Evolutionary conservation across 108 stramenopile species (phyloP), one percentile per base, ranked within the genome.

Genomic region (Cyclotella distinguenda): DNA sequence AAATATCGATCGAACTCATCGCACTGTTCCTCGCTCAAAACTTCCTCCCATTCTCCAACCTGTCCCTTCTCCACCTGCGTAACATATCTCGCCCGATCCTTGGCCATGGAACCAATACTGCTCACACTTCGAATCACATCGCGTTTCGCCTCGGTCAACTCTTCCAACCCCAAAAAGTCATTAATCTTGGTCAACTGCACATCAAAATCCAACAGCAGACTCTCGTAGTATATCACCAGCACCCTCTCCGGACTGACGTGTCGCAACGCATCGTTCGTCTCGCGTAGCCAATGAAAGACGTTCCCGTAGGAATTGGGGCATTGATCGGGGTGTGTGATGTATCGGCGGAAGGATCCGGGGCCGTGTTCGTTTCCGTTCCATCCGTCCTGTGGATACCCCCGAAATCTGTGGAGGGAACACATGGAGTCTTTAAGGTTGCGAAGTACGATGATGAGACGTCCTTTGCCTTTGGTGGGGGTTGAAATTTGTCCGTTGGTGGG

Each of bases 361-460:
- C 72, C 72, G 26, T 60, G 58, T 2, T 73, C 66, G 47, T 73
- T 73, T n/a, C 72, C 72, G 23, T 33, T 25, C 72, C 66, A 68
- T 1, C 58, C 72, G 34, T 73, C 72, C 19, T 43, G 23, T 32
- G 72, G 47, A 1, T 30, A 21, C 25, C 72, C 72, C 4, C 72
- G 66, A 31, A 73, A 73, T 38, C 61, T 45, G 34, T 73, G 72
- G 15, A 73, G 66, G 58, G 66, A 68, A 35, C 43, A 27, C 27
- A 73, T 21, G 1, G 66, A 35, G 19, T 73, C 72, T 43, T 68
- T 73, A 19, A 66, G 55, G 32, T 73, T 73, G 3, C 72, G 55
- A 0, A 68, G 8, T 6, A 73, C 48, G 12, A 73, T 46, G 23
- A 73, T 68, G 39, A 73, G 58, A 1, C 66, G 43, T 9, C 70